Evolutionary conservation across 2,329 filamentous ascomycete species (phyloP), one percentile per base, ranked within the genome.

Genomic region (Penicillium sp.): DNA sequence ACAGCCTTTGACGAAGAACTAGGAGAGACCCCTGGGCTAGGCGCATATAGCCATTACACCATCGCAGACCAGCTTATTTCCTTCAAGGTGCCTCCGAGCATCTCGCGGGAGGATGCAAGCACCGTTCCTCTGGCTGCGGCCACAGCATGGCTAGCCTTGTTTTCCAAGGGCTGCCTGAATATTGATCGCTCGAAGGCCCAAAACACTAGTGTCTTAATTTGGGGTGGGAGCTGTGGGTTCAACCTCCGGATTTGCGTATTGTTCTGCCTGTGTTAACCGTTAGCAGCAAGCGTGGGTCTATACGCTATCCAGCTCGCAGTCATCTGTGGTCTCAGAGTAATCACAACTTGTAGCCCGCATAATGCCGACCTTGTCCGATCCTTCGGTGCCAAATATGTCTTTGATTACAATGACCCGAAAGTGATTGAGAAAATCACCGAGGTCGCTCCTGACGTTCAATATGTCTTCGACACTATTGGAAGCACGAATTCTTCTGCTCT

Each of bases 391-490:
- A 59, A 58, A 4, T 56, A 73, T 43, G 71, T 63, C 47, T 75
- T 77, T 47, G 72, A 79, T 55, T 78, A 79, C 51, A 70, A 66
- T 9, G 70, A 76, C 46, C 51, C 60, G 1, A 41, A 71, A 1
- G 73, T 76, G 2, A 65, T 71, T 10, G 61, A 70, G 3, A 67
- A 69, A 16, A 75, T 79, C 57, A 62, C 59, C 13, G 51, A 63
- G 0, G 63, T 60, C 4, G 69, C 67, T 2, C 73, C 72, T 1
- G 57, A 62, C 1, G 61, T 78, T 3, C 51, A 61, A 9, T 71
- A 76, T 45, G 70, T 70, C 32, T 76, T 79, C 46, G 76, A 79
- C 49, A 76, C 72, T 0, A 76, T 79, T 45, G 77, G 77, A n/a
- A 69, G 68, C 41, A 40, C 60, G 4, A 63, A 61, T 0, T 76